Conservation (phyloP, 805 yeast species). For the Ogataea kodamae region DNA sequence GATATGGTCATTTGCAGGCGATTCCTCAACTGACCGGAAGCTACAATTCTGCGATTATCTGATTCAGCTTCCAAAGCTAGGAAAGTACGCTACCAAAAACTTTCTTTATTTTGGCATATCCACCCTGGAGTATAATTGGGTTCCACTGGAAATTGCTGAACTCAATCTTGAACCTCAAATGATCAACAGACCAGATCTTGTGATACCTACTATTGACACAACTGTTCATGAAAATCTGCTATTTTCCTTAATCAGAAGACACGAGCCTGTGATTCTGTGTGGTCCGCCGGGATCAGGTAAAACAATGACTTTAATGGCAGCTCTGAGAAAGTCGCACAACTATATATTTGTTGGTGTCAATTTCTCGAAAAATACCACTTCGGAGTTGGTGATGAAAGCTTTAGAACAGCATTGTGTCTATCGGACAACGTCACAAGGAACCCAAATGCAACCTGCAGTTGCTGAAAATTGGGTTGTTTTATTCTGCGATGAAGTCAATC, state of each 20-base stretch:
- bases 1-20: constrained; percentile 69
- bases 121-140: constrained; percentile 47
- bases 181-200: constrained; percentile 55
- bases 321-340: constrained; percentile 54
- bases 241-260: constrained; percentile 51
- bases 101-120: constrained; percentile 43
- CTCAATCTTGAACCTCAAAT: constrained; percentile 54
- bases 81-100: constrained; percentile 12
- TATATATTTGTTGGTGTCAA: constrained; percentile 66
- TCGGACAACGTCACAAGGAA: constrained; percentile 48
- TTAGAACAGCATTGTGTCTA: constrained; percentile 73
- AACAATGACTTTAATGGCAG: constrained; percentile 81
- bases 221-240: constrained; percentile 60
- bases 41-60: constrained; percentile 35
- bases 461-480: constrained; percentile 71
- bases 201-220: constrained; percentile 81
- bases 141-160: constrained; percentile 40
- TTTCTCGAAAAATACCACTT: constrained; percentile 77
- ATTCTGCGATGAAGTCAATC: constrained; percentile 88
- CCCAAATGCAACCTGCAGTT: constrained; percentile 52
- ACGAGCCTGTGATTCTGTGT: constrained; percentile 65
- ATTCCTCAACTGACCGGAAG: constrained; percentile 39
- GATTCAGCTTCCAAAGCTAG: constrained; percentile 20
- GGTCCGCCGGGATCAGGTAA: constrained; percentile 99
- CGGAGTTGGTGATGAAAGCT: constrained; percentile 55